Evolutionary conservation across 2,329 filamentous ascomycete species (phyloP).

Genomic region (Eutypa lata): DNA sequence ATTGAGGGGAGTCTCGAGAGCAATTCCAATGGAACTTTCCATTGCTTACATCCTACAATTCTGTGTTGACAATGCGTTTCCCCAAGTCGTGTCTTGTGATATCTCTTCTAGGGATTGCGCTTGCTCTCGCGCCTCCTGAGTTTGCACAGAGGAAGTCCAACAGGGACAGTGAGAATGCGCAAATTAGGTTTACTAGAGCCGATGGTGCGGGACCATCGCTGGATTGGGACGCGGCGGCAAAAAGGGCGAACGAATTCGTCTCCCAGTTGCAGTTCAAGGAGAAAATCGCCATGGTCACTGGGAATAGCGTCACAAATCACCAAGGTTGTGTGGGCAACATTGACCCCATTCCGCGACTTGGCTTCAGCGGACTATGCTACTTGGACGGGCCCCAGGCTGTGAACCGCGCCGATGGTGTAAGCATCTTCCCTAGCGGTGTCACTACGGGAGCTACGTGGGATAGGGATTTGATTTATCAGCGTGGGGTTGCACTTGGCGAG

Average conservation of each 20-base stretch:
- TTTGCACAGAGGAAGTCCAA: too few relatives aligned
- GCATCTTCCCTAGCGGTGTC: background rate
- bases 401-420: background rate
- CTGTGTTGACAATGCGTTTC: too few relatives aligned
- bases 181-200: background rate
- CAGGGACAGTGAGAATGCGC: background rate
- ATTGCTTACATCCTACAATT: too few relatives aligned
- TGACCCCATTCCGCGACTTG: background rate
- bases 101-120: too few relatives aligned
- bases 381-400: background rate
- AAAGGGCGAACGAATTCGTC: background rate
- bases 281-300: background rate
- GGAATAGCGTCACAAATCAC: background rate
- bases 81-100: too few relatives aligned
- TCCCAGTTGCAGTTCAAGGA: background rate
- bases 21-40: too few relatives aligned
- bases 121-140: too few relatives aligned
- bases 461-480: background rate
- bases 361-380: background rate
- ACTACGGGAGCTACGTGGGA: background rate
- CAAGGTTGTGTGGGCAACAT: background rate
- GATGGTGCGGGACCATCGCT: background rate
- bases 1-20: too few relatives aligned
- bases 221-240: background rate
- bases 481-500: background rate